Percentiles rank a stretch among this genome's conserved stretches.
phyloP scores from a whole-genome alignment of 352 stramenopile genomes.

The Phytophthora nicotianae region DNA sequence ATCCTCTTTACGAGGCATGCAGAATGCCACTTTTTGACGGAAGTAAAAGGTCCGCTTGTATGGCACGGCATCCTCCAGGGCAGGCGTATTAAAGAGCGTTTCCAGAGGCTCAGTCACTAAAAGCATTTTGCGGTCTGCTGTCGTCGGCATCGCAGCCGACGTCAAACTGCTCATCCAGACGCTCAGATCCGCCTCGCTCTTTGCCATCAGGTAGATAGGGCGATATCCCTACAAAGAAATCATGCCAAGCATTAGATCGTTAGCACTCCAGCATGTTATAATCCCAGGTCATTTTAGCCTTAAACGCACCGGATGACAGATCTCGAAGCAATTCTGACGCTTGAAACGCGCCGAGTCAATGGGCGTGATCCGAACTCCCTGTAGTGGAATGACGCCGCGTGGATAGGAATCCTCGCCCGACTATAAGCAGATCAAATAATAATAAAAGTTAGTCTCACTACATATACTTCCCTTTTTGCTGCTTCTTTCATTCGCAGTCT shows the following conservation, averaged over 20 bases:
- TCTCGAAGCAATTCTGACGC: conserved; percentile 88
- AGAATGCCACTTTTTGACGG: conserved; percentile 85
- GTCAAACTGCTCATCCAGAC: conserved; percentile 89
- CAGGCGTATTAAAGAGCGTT: conserved; percentile 76
- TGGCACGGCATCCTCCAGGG: conserved; percentile 77
- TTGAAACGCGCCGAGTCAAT: conserved; percentile 83
- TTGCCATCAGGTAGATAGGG: conserved; percentile 87
- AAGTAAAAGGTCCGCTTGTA: conserved; percentile 89
- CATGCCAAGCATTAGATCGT: conserved; percentile 1
- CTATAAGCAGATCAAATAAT: conserved; percentile 37
- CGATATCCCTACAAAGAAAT: conserved; percentile 61
- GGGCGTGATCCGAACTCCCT: conserved; percentile 79
- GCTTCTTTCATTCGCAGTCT: conserved; percentile 6
- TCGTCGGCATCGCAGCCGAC: conserved; percentile 79
- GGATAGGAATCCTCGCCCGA: conserved; percentile 87
- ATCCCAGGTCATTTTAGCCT: neutral
- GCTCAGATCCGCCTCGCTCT: conserved; percentile 81
- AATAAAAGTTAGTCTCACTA: conserved; percentile 7
- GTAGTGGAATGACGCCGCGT: conserved; percentile 75
- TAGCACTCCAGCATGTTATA: conserved; percentile 5
- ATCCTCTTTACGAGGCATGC: conserved; percentile 67
- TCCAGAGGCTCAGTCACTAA: conserved; percentile 64
- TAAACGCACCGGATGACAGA: conserved; percentile 73
- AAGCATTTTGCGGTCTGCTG: conserved; percentile 70
- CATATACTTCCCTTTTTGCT: neutral